Evolutionary conservation across 495 filamentous ascomycete species (phyloP), one percentile per base, ranked within the genome.

Genomic region (Margaritispora aquatica): DNA sequence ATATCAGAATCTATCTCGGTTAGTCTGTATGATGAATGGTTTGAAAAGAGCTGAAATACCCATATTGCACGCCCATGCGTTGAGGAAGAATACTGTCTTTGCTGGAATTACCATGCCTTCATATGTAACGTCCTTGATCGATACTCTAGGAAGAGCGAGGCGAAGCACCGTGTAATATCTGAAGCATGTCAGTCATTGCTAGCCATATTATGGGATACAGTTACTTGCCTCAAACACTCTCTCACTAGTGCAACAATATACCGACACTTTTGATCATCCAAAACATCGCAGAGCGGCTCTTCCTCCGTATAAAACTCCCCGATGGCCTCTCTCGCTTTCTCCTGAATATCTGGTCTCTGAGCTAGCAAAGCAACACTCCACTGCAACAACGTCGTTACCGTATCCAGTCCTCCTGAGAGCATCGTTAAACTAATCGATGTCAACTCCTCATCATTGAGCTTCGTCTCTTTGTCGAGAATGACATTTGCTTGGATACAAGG

Each of bases 401-500:
- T 87, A 61, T 88, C 84, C 24, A 87, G 72, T 0, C 84, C 84
- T 0, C 82, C 84, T 10, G 75, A 77, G 20, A 86, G 69, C 77
- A 86, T 84, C 2, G 82, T 86, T 64, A 87, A 67, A 63, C 81
- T 83, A 52, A 88, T 85, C 9, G 77, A 76, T 3, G 75, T 81
- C n/a, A 87, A 66, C 58, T 88, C 84, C 38, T 80, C 77, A 1
- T 73, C 71, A 61, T 80, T 80, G 23, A 86, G 70, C 58, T 80
- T 77, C 2, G 80, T 79, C 26, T 86, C 83, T 60, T 81, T 77
- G 64, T 85, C 84, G 38, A 79, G 69, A 51, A 86, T 83, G 15
- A 85, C 78, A 66, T 84, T 86, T 1, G 80, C 83, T 63, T 85
- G 80, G 24, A 88, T 84, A 60, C 84, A 86, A 17, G 84, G 82